Base-by-base conservation (phyloP, 306 rosid species). In the Comarum palustre region DNA sequence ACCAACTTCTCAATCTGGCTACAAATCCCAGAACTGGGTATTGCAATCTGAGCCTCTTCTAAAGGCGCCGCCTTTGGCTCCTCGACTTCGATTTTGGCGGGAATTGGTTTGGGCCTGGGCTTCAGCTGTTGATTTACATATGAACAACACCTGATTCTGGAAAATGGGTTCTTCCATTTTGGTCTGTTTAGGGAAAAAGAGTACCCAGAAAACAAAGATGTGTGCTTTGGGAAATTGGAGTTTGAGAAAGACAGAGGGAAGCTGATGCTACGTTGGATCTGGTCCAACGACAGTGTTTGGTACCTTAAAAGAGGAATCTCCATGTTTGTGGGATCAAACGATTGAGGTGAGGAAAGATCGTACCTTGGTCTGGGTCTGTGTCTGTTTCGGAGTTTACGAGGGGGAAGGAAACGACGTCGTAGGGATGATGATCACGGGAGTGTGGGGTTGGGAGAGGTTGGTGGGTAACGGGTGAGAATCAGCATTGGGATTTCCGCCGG, bases 1-100 rank as follows among this genome's bases (percentile, higher is more conserved):
- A 86, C 92, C 80, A 87, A 58, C 86, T 86, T 89, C 90, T 93
- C 90, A 29, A 90, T 93, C 84, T 86, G 88, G 57, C 59, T 59
- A 82, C 93, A 84, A 22, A 93, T 38, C 61, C 93, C 90, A 24
- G 75, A 24, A 68, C 80, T 32, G 55, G 83, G 66, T 83, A 80
- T 83, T 22, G 42, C 74, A 17, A 83, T 45, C 71, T 34, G 84
- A 60, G 81, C 54, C 36, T 78, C 77, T 32, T 74, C 78, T 0
- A 74, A 73, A 65, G 55, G 47, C n/a, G 80, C 36, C 32, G 51
- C 80, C 69, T 63, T 74, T 19, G 43, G 68, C 45, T 80, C 80
- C n/a, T 60, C 80, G 15, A 14, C 10, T 10, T 68, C 92, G 22
- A 75, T 20, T 76, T 68, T 79, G 15, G 79, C 76, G 25, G 84